A percentile compares a stretch with the other conserved stretches of the same genome.
These are phyloP conservation scores for Penicillium glabrum DNA, from an alignment of 2,329 filamentous ascomycete species.

Conservation along the genomic window DNA sequence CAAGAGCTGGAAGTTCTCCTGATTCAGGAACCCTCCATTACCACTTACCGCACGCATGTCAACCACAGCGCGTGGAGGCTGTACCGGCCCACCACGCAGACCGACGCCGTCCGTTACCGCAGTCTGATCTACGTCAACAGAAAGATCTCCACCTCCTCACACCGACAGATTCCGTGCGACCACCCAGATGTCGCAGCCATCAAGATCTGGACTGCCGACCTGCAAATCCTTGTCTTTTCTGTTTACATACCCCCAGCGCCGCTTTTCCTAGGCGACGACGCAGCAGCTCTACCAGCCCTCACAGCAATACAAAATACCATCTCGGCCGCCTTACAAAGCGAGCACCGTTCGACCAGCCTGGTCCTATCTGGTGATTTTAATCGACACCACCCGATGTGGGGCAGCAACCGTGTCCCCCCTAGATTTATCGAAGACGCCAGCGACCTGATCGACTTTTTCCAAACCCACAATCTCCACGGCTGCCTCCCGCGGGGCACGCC, in stretches of 20 bases:
- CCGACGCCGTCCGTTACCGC: constrained; percentile 1
- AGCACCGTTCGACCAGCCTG: no score
- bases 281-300: neutral
- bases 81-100: no score
- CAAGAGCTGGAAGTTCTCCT: no score
- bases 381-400: no score
- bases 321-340: neutral
- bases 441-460: constrained; percentile 11
- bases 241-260: constrained; percentile 12
- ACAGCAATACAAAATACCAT: constrained; percentile 4
- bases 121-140: constrained; percentile 28
- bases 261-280: neutral
- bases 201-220: constrained; percentile 19
- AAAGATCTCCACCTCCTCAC: constrained; percentile 22
- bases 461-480: constrained; percentile 2
- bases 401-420: no score
- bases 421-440: constrained; percentile 3
- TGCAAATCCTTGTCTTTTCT: constrained; percentile 17
- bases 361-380: neutral
- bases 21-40: no score
- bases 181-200: constrained; percentile 24
- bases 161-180: constrained; percentile 23
- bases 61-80: no score
- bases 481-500: constrained; percentile 10
- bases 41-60: no score